Conservation (phyloP, 1,284 basidiomycete species). For the Ustilago cynodontis region DNA sequence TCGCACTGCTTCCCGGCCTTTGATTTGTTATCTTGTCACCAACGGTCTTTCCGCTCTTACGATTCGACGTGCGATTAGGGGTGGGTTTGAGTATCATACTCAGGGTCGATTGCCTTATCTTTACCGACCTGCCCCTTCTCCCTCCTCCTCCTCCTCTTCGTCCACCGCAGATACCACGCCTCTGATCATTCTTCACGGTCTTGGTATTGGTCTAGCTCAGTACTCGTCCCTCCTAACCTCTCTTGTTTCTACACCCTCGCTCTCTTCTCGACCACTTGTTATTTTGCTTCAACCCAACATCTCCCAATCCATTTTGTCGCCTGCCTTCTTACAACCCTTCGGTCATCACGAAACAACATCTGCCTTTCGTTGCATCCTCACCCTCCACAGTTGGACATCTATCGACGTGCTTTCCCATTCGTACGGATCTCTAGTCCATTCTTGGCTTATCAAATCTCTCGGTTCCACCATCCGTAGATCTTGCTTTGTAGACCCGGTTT, state of each 20-base stretch:
- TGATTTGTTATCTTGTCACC: slow-evolving; percentile 40
- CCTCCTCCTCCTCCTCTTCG: neutral
- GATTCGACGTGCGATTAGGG: slow-evolving; percentile 29
- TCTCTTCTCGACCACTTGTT: slow-evolving; percentile 55
- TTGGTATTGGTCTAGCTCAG: slow-evolving; percentile 61
- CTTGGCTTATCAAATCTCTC: slow-evolving; percentile 64
- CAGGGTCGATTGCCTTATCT: slow-evolving; percentile 61
- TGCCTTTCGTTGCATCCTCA: slow-evolving; percentile 48
- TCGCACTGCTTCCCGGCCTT: slow-evolving; percentile 48
- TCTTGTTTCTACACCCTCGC: slow-evolving; percentile 33
- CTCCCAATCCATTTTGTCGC: slow-evolving; percentile 60
- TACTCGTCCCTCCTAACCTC: slow-evolving; percentile 47
- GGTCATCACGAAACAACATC: slow-evolving; percentile 56
- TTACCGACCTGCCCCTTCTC: slow-evolving; percentile 39
- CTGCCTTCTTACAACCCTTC: slow-evolving; percentile 56
- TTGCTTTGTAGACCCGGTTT: slow-evolving; percentile 68
- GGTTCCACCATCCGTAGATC: slow-evolving; percentile 39
- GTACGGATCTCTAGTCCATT: slow-evolving; percentile 64
- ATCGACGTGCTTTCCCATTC: slow-evolving; percentile 65
- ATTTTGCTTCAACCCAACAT: slow-evolving; percentile 65
- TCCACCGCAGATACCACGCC: slow-evolving; percentile 35
- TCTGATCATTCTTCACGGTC: slow-evolving; percentile 61
- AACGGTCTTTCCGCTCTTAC: slow-evolving; percentile 40
- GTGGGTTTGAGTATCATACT: slow-evolving; percentile 42
- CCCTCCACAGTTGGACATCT: slow-evolving; percentile 32